Evolutionary conservation across 2,329 filamentous ascomycete genomes (phyloP), one percentile per base, ranked within the genome.

Genomic region (Phialophora expanda): DNA sequence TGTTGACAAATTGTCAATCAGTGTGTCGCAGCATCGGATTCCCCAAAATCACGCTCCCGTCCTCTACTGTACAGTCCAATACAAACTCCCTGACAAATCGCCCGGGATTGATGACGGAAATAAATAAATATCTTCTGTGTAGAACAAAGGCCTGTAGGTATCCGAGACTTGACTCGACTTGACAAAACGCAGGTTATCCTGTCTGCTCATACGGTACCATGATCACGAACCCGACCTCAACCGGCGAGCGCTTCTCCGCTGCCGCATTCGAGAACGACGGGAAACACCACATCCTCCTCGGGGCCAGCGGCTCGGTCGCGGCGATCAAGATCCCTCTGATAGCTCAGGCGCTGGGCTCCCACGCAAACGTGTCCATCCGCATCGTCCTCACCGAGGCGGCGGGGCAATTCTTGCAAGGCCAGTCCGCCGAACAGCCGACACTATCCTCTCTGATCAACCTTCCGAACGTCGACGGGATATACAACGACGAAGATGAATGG

Each of bases 401-500:
- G 0, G 79, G 84, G 26, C 84, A 88, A 32, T 98, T 98, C 76
- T 86, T 98, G 0, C 82, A 82, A 12, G 91, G 90, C 30, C 91
- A 96, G 75, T 86, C 87, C 38, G 75, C 78, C 2, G 93, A 97
- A 77, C 92, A 97, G 76, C 92, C 93, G 0, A 81, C 84, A 0
- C 76, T 95, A 1, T 78, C 82, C 0, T 78, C 84, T 0, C 79
- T 97, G 4, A 78, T 81, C 12, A 72, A 78, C 2, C 78, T 91
- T 4, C 86, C 88, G 2, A 89, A 90, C 69, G 90, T 98, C 6
- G 92, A 96, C 51, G 91, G 84, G 22, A 84, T 97, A 56, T 93
- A 97, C 78, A 82, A 84, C 8, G 92, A 98, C 75, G 86, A 87
- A n/a, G 91, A 93, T 70, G 95, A 98, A 78, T 97, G 93, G 93